Evolutionary conservation across 2,329 filamentous ascomycete genomes (phyloP), one percentile per base, ranked within the genome.

Genomic region (Venturia asperata): DNA sequence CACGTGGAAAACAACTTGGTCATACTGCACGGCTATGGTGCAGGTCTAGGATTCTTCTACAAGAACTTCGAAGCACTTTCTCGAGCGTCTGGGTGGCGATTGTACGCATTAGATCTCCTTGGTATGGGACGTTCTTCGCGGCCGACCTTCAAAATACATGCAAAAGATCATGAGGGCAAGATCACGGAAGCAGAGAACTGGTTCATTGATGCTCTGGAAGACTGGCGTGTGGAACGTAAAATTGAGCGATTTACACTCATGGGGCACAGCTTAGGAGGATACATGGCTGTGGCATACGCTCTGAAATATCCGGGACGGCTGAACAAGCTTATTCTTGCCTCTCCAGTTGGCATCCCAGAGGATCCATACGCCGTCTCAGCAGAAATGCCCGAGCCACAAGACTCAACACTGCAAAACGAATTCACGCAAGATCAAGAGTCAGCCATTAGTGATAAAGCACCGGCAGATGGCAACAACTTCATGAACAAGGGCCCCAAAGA

Each of bases 11-110:
- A 97, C 72, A 94, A 91, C 55, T 81, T 99, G 19, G 93, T 99
- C 56, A 96, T 99, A 85, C 80, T 99, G 5, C 94, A 99, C 74
- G 94, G 94, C 67, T 99, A 99, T 75, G 94, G 94, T 60, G 94
- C 94, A 1, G 94, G 94, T 0, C 82, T 99, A 0, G 94, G 93
- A 27, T 97, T 99, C 78, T 99, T 96, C 81, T 99, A 97, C 82
- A 93, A 94, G 78, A 99, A 99, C 74, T 96, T 96, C 67, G 94
- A 99, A 76, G 86, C 88, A 6, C 78, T 99, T 42, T 92, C 88
- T 58, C 86, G 92, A 21, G 79, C 86, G 0, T 81, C 83, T 37
- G 92, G 92, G 37, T 95, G 94, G 87, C 92, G 91, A 72, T 78
- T 99, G 21, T 97, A 94, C 74, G 91, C 93, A 0, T 80, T 99